Evolutionary conservation across 2,329 filamentous ascomycete species (phyloP).

Genomic region (Cadophora sp.): DNA sequence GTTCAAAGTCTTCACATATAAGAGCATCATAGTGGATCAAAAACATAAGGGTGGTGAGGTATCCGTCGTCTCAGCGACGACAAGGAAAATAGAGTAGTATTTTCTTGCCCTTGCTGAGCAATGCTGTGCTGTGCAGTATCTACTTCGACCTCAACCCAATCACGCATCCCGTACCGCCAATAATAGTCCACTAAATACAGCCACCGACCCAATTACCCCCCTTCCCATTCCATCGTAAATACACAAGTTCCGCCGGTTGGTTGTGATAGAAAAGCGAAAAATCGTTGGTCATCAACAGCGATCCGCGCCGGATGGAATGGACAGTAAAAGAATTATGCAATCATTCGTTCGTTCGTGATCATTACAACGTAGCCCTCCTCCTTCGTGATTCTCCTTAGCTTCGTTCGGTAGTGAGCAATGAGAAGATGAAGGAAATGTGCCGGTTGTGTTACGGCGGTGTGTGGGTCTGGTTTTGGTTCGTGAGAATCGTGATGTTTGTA

Average conservation of each 20-base stretch:
- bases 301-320: slow-evolving; percentile 2
- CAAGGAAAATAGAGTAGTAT: not conserved
- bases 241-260: not conserved
- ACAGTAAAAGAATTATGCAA: slow-evolving; percentile 5
- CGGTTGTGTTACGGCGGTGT: slow-evolving; percentile 5
- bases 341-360: slow-evolving; percentile 30
- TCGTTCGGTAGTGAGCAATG: not conserved
- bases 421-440: slow-evolving; percentile 3
- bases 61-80: not conserved
- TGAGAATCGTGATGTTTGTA: slow-evolving; percentile 23
- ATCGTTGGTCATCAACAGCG: not conserved
- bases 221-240: not conserved
- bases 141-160: not conserved
- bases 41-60: not conserved
- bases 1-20: not conserved
- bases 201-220: not conserved
- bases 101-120: not conserved
- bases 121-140: not conserved
- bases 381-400: not conserved
- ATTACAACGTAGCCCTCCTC: slow-evolving; percentile 15
- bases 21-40: not conserved
- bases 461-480: slow-evolving; percentile 21
- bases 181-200: slow-evolving; percentile 13
- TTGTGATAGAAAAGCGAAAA: not conserved
- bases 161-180: not conserved